Evolutionary conservation across 2,329 filamentous ascomycete genomes (phyloP).

Genomic region (Penicillium hesseltinei): DNA sequence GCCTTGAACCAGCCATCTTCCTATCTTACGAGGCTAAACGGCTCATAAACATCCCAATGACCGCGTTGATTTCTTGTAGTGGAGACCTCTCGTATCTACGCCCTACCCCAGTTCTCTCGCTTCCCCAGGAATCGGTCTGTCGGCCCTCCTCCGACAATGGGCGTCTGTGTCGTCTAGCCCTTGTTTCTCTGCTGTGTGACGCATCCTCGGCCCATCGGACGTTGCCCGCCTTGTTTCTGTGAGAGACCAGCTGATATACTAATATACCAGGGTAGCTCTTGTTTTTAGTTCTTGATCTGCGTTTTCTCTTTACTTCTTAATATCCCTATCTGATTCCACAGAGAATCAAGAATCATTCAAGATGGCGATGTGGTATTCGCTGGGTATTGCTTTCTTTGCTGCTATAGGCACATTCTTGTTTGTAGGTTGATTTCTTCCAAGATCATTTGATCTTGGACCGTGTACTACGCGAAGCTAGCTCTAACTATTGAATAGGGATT

Average conservation of each 20-base stretch:
- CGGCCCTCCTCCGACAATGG: slow-evolving; percentile 29
- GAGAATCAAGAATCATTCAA: slow-evolving; percentile 16
- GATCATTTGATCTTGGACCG: not conserved
- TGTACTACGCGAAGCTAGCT: not conserved
- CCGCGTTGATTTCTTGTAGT: not conserved
- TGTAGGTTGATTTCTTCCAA: slow-evolving; percentile 37
- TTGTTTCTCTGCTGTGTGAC: slow-evolving; percentile 12
- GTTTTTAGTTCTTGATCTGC: not conserved
- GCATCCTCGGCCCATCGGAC: slow-evolving; percentile 22
- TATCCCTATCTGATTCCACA: not conserved
- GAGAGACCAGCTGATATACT: slow-evolving; percentile 9
- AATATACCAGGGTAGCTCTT: slow-evolving; percentile 1
- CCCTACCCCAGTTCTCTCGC: slow-evolving; percentile 13
- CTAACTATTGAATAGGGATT: slow-evolving; percentile 47
- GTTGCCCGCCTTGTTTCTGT: slow-evolving; percentile 6
- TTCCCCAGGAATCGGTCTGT: slow-evolving; percentile 20
- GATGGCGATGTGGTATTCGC: slow-evolving; percentile 47
- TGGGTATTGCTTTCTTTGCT: slow-evolving; percentile 56
- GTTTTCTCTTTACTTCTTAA: slow-evolving; percentile 1
- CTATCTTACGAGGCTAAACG: not conserved
- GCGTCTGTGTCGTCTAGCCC: not conserved
- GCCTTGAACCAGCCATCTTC: not conserved
- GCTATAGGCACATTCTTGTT: slow-evolving; percentile 61
- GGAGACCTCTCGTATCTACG: slow-evolving; percentile 13
- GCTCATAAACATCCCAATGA: not conserved